A percentile compares a stretch with the other conserved stretches of the same genome.
phyloP scores from a whole-genome alignment of 495 filamentous ascomycete species.

The Aspergillus funiculosus region DNA sequence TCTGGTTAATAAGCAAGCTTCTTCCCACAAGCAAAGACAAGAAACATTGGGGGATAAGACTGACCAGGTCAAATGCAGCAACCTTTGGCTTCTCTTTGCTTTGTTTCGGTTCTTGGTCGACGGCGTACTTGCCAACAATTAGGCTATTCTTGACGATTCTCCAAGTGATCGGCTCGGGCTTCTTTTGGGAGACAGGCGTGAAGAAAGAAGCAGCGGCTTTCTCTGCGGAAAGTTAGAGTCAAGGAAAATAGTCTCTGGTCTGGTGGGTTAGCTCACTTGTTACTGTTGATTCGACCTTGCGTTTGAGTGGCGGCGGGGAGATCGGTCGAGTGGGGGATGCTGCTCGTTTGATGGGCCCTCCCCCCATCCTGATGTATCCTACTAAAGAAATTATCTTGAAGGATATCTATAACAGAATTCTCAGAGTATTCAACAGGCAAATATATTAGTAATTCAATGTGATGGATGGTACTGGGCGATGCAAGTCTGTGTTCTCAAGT shows the following conservation, averaged over 20 bases:
- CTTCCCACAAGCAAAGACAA: conserved; percentile 2
- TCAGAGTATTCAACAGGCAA: background rate
- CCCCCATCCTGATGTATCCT: conserved; percentile 18
- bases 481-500: no score
- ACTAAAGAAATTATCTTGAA: background rate
- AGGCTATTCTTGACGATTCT: conserved; percentile 60
- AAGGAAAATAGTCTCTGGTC: background rate
- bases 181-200: conserved; percentile 79
- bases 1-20: background rate
- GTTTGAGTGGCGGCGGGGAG: conserved; percentile 43
- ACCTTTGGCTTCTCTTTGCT: conserved; percentile 52
- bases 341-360: conserved; percentile 30
- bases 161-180: conserved; percentile 75
- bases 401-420: no score
- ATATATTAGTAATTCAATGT: background rate
- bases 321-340: conserved; percentile 33
- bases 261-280: conserved; percentile 52
- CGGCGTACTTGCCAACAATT: conserved; percentile 66
- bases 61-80: conserved; percentile 86
- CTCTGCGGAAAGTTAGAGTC: conserved; percentile 31
- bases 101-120: conserved; percentile 7
- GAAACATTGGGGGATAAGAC: conserved; percentile 18
- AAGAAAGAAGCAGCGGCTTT: conserved; percentile 81
- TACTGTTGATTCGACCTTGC: conserved; percentile 64
- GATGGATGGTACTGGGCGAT: no score